phyloP scores from a whole-genome alignment of 805 yeast genomes.

The Teunomyces lycoperdinae region DNA sequence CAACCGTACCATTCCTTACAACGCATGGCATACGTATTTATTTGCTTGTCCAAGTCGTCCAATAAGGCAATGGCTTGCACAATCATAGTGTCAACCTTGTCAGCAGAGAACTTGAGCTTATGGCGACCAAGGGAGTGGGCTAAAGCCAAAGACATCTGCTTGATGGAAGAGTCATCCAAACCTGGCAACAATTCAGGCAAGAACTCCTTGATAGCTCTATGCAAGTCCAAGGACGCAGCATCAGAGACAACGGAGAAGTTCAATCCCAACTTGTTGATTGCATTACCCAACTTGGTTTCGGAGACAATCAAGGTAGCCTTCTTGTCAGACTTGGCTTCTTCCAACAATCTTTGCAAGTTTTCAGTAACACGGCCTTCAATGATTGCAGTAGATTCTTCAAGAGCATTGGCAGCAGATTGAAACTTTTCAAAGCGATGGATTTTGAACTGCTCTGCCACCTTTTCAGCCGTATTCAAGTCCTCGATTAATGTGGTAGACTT shows the following conservation, averaged over 20 bases:
- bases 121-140: conserved; percentile 99
- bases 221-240: conserved; percentile 90
- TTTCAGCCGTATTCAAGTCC: conserved; percentile 78
- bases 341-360: conserved; percentile 73
- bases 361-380: conserved; percentile 92
- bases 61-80: conserved; percentile 97
- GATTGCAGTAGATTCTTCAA: conserved; percentile 90
- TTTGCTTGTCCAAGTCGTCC: conserved; percentile 95
- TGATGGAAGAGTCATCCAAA: conserved; percentile 74
- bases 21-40: conserved; percentile 98
- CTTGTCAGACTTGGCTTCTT: conserved; percentile 74
- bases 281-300: conserved; percentile 93
- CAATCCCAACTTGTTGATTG: conserved; percentile 91
- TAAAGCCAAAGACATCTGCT: conserved; percentile 96
- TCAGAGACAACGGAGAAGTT: conserved; percentile 88
- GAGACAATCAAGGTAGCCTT: conserved; percentile 86
- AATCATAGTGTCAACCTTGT: conserved; percentile 98
- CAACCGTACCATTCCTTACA: conserved; percentile 99
- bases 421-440: conserved; percentile 95
- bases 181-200: conserved; percentile 95
- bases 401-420: conserved; percentile 89
- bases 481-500: conserved; percentile 71
- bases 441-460: conserved; percentile 87
- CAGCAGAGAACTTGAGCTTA: conserved; percentile 95
- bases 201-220: conserved; percentile 92